These are phyloP conservation scores for Xylaria sp. DNA, from an alignment of 2,329 filamentous ascomycete species.

Conservation along the genomic window DNA sequence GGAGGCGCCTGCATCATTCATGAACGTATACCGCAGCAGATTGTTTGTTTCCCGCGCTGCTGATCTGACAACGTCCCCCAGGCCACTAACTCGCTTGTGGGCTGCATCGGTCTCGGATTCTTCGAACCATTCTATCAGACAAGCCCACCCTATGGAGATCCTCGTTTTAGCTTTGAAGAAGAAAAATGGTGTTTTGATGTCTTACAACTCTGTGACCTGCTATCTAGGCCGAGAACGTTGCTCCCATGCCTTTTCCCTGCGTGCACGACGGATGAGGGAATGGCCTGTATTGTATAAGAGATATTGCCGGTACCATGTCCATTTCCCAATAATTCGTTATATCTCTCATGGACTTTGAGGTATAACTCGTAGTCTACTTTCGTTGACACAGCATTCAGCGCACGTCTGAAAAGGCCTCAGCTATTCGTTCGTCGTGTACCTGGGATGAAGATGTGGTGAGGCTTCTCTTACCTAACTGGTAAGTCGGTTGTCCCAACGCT, in stretches of 20 bases:
- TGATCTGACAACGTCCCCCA: background rate
- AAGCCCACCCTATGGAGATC: background rate
- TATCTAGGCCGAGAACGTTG: conserved; percentile 10
- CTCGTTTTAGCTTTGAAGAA: background rate
- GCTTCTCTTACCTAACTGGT: background rate
- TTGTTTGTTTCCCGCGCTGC: background rate
- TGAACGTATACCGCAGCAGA: background rate
- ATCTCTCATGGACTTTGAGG: conserved; percentile 28
- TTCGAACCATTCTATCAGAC: background rate
- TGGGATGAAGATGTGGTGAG: background rate
- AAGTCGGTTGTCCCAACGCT: background rate
- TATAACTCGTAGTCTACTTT: conserved; percentile 32
- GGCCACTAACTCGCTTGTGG: background rate
- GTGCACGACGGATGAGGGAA: conserved; percentile 5
- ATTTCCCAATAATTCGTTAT: conserved; percentile 13
- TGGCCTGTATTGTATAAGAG: conserved; percentile 34
- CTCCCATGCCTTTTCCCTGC: conserved; percentile 18
- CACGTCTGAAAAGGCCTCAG: background rate
- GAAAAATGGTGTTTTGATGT: background rate
- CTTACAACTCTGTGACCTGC: conserved; percentile 27
- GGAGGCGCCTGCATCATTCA: background rate
- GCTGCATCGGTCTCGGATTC: background rate
- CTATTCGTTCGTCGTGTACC: background rate
- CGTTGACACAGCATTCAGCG: conserved; percentile 4
- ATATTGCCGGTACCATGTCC: conserved; percentile 9